phyloP scores from a whole-genome alignment of 1,139 yeast species.

The Hyphopichia wangnamkhiaoensis region DNA sequence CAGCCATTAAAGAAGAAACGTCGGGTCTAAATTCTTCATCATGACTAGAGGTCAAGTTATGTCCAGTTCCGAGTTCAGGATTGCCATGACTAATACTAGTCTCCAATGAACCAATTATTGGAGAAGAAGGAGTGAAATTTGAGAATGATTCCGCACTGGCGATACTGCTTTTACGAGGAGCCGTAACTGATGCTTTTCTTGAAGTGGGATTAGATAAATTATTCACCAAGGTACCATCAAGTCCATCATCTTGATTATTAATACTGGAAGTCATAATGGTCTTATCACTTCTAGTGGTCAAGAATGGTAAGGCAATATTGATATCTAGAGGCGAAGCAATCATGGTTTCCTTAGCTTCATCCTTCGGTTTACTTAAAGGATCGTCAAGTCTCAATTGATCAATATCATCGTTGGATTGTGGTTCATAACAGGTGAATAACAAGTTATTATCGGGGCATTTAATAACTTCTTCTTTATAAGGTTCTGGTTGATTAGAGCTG shows the following conservation, averaged over 20 bases:
- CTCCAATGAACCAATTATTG: conserved; percentile 43
- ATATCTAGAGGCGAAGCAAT: conserved; percentile 49
- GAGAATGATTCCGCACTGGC: conserved; percentile 8
- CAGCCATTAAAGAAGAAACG: conserved; percentile 29
- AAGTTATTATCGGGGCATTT: conserved; percentile 63
- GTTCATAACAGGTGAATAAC: conserved; percentile 56
- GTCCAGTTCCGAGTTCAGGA: conserved; percentile 16
- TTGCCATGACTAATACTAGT: conserved; percentile 38
- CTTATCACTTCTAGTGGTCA: conserved; percentile 44
- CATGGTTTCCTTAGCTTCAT: conserved; percentile 20
- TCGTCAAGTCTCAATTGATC: conserved; percentile 9
- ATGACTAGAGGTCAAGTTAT: conserved; percentile 7
- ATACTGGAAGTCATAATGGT: conserved; percentile 23
- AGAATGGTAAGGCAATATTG: conserved; percentile 47
- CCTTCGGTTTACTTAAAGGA: conserved; percentile 9
- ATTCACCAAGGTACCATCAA: conserved; percentile 1
- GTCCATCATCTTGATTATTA: conserved; percentile 19
- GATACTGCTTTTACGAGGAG: conserved; percentile 9
- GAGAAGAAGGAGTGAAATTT: conserved; percentile 30
- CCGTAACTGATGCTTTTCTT: conserved; percentile 23
- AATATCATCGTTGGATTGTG: conserved; percentile 15
- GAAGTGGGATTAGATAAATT: conserved; percentile 18
- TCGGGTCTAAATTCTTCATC: conserved; percentile 30
- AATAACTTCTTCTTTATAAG: conserved; percentile 65
- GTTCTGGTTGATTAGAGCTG: conserved; percentile 30